Conservation (phyloP, 371 early-diverging fungal genomes). For the Mortierella sp. region DNA sequence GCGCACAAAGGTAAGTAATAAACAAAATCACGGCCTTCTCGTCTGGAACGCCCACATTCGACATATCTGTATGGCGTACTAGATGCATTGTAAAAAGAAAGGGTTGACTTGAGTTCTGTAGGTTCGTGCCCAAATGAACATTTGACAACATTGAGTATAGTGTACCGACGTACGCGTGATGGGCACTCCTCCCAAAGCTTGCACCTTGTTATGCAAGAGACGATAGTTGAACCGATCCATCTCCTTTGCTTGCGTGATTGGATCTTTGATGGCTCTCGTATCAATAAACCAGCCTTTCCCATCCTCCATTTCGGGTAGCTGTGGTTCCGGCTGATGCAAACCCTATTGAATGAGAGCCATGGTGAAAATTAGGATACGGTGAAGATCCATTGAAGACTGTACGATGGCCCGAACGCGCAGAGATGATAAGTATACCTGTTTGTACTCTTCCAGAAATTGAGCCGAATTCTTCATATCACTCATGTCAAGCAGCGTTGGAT, state of each 20-base stretch:
- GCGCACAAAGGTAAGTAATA: conserved; percentile 52
- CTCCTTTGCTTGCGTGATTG: conserved; percentile 42
- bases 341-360: conserved; percentile 10
- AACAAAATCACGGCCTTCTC: conserved; percentile 56
- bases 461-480: conserved; percentile 49
- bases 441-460: conserved; percentile 35
- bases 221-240: conserved; percentile 54
- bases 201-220: conserved; percentile 45
- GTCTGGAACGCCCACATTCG: conserved; percentile 50
- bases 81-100: neutral
- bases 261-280: conserved; percentile 41
- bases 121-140: no score
- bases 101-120: no score
- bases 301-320: conserved; percentile 16
- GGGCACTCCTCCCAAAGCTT: conserved; percentile 52
- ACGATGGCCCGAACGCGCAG: no score
- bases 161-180: conserved; percentile 31
- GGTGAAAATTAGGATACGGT: neutral
- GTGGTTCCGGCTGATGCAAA: conserved; percentile 32
- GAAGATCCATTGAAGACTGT: neutral
- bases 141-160: no score
- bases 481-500: conserved; percentile 52
- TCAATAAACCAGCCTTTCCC: conserved; percentile 52
- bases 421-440: conserved; percentile 20
- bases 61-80: conserved; percentile 53